Evolutionary conservation across 2,329 filamentous ascomycete species (phyloP), one percentile per base, ranked within the genome.

Genomic region (Sporothrix luriei): DNA sequence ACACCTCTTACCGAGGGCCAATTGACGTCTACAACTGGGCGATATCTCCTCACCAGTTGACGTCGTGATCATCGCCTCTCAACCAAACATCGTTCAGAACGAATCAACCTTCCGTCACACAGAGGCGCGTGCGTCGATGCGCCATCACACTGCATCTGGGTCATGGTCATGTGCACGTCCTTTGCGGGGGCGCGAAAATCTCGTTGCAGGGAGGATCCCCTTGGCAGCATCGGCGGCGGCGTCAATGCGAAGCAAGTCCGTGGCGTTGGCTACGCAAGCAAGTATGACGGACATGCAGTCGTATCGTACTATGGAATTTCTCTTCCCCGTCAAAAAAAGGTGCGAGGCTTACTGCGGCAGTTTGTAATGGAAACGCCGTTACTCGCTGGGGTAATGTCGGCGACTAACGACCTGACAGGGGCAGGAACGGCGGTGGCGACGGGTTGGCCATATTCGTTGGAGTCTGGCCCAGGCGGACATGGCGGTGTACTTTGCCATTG

Each of bases 301-400:
- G 33, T 7, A 33, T 33, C 33, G 6, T 33, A 33, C 7, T 33
- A 38, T 38, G 29, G 14, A 55, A 26, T 1, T 19, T 19, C 6
- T 16, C 21, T 54, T 4, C 10, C 4, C 11, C 21, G 26, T 24
- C 3, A 29, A 16, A 1, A 3, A n/a, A 3, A 14, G 14, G 51
- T 54, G 24, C 29, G 24, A 19, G 51, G 24, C 24, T 1, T 54
- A 57, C 26, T n/a, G 52, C 26, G 40, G 59, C 59, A n/a, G 24
- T 19, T 29, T 4, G 38, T 24, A 46, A 64, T n/a, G 13, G 59
- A 29, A 9, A 64, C 13, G 59, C 40, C 40, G 14, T 64, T 29
- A 64, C 40, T 64, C 59, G 59, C 59, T 64, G 40, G 59, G 4
- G 40, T 14, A 64, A 64, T 24, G 24, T 48, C 40, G 55, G 38